Percentiles rank a stretch among this genome's conserved stretches.
Conservation (phyloP, 305 asterid species). For the Rubia peregrina region DNA sequence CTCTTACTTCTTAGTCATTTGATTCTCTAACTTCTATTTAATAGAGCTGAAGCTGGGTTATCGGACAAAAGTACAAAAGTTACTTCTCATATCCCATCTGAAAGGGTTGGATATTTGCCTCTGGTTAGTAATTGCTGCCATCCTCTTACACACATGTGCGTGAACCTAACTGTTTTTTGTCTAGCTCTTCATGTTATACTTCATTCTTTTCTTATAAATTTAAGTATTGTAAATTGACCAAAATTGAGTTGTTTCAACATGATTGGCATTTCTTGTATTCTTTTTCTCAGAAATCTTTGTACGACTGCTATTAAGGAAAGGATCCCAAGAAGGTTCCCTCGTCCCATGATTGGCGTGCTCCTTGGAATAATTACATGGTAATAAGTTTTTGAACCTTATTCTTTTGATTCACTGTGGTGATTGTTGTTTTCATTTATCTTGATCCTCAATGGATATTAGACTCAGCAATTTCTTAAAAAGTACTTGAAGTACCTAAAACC, state of each 20-base stretch:
- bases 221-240: not conserved
- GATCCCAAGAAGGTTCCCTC: constrained; percentile 97
- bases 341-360: constrained; percentile 91
- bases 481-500: constrained; percentile 77
- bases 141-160: not conserved
- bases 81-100: constrained; percentile 50
- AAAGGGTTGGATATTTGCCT: constrained; percentile 45
- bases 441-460: too few species aligned
- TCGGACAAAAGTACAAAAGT: constrained; percentile 52
- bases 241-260: not conserved
- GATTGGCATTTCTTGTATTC: constrained; percentile 8
- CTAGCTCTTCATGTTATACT: too few species aligned
- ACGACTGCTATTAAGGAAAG: constrained; percentile 97
- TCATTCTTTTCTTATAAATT: too few species aligned
- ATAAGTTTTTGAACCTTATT: too few species aligned
- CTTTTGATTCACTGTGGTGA: too few species aligned
- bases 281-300: constrained; percentile 55
- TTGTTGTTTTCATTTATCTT: too few species aligned
- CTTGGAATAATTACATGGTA: too few species aligned
- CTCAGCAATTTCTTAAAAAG: too few species aligned
- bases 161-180: not conserved
- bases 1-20: not conserved
- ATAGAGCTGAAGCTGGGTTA: constrained; percentile 52
- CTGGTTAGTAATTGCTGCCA: constrained; percentile 14
- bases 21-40: constrained; percentile 8